Conservation (phyloP, 805 yeast genomes). For the Kazachstania taianensis region DNA sequence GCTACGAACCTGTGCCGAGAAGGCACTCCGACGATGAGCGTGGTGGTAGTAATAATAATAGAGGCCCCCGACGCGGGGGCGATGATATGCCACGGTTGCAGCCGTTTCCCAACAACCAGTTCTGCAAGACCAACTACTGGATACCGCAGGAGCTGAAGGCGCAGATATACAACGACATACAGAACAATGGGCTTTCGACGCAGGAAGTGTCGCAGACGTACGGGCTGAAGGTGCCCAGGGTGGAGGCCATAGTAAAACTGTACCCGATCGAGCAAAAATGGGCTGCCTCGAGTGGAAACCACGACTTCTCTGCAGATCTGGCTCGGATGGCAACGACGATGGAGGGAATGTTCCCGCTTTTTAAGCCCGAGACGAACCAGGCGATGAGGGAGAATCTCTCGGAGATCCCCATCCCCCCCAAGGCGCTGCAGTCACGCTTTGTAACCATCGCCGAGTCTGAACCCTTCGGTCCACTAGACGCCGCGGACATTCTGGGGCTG, state of each 20-base stretch:
- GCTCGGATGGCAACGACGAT: slow-evolving; percentile 48
- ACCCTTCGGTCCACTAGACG: slow-evolving; percentile 93
- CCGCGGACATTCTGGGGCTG: slow-evolving; percentile 71
- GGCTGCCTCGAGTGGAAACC: slow-evolving; percentile 42
- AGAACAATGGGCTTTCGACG: slow-evolving; percentile 41
- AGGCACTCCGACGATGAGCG: background rate
- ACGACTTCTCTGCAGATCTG: slow-evolving; percentile 50
- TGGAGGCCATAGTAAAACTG: slow-evolving; percentile 78
- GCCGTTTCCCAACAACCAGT: slow-evolving; percentile 75
- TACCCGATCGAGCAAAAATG: slow-evolving; percentile 54
- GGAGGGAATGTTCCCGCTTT: slow-evolving; percentile 77
- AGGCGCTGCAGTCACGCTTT: slow-evolving; percentile 72
- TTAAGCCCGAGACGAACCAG: slow-evolving; percentile 30
- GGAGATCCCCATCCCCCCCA: slow-evolving; percentile 87
- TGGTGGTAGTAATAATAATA: background rate
- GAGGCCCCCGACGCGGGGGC: background rate
- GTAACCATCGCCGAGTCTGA: slow-evolving; percentile 86
- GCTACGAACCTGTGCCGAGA: background rate
- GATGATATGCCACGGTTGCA: slow-evolving; percentile 32
- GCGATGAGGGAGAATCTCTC: slow-evolving; percentile 58
- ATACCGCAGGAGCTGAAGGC: slow-evolving; percentile 50
- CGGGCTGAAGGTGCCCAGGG: slow-evolving; percentile 73
- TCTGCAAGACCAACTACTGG: slow-evolving; percentile 56
- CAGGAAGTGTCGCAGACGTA: slow-evolving; percentile 70
- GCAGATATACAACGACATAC: slow-evolving; percentile 48